Conservation (phyloP, 2,329 filamentous ascomycete genomes). For the Cladosporium austrohemisphaericum region DNA sequence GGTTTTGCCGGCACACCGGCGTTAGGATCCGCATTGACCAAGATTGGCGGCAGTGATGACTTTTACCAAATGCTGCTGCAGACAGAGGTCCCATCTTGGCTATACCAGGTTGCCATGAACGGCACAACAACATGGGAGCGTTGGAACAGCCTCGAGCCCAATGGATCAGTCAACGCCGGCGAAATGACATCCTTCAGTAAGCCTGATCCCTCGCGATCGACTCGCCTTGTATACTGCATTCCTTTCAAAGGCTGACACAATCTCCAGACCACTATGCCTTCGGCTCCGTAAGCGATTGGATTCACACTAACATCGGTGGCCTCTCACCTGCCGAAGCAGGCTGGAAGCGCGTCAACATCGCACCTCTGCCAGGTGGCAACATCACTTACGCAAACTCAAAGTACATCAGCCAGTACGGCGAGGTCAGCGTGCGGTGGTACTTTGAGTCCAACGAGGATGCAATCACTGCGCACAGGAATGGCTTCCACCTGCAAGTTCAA, state of each 20-base stretch:
- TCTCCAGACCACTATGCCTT: conserved; percentile 45
- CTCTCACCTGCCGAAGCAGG: conserved; percentile 4
- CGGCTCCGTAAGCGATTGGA: conserved; percentile 48
- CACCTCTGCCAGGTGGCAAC: conserved; percentile 4
- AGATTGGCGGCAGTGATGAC: conserved; percentile 17
- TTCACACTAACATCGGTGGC: conserved; percentile 31
- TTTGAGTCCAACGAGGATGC: conserved; percentile 5
- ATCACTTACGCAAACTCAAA: conserved; percentile 2
- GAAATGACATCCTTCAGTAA: conserved; percentile 43
- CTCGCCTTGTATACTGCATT: conserved; percentile 26
- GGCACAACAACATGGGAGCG: conserved; percentile 52
- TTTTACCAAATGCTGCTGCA: conserved; percentile 49
- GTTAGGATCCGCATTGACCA: conserved; percentile 13
- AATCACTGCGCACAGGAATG: conserved; percentile 5
- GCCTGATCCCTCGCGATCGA: not conserved
- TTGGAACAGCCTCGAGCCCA: conserved; percentile 47
- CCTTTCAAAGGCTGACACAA: conserved; percentile 21
- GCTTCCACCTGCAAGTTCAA: conserved; percentile 5
- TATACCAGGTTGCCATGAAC: conserved; percentile 47
- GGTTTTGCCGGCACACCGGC: conserved; percentile 59
- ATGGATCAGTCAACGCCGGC: conserved; percentile 45
- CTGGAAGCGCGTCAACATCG: conserved; percentile 5
- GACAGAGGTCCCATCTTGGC: conserved; percentile 45
- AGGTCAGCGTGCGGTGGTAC: not conserved
- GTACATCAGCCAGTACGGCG: conserved; percentile 2